Evolutionary conservation across 768 basidiomycete species (phyloP).

Genomic region (Crassisporium funariophilum): DNA sequence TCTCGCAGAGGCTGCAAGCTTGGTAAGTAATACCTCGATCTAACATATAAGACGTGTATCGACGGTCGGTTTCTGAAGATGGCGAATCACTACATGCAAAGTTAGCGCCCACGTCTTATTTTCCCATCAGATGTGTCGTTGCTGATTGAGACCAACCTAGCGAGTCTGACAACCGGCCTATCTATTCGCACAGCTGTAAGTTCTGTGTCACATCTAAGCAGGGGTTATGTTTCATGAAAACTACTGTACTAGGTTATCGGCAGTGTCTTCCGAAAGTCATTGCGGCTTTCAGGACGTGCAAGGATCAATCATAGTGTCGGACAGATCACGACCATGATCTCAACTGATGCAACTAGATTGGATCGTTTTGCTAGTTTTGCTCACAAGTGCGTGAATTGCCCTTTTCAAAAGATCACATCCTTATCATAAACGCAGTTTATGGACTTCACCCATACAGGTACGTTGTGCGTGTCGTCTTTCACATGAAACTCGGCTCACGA

Average conservation of each 20-base stretch:
- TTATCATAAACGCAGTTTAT: constrained; percentile 41
- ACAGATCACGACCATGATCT: constrained; percentile 71
- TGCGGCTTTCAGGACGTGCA: constrained; percentile 64
- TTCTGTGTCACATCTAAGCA: neutral
- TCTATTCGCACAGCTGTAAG: constrained; percentile 49
- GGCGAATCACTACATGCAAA: constrained; percentile 49
- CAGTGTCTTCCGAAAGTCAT: constrained; percentile 63
- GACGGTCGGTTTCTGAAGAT: constrained; percentile 25
- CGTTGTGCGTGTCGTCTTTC: neutral
- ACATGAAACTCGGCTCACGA: neutral
- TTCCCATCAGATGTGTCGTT: neutral
- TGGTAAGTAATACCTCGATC: constrained; percentile 28
- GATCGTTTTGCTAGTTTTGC: constrained; percentile 50
- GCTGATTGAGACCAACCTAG: constrained; percentile 21
- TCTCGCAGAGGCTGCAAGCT: constrained; percentile 40
- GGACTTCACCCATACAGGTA: constrained; percentile 64
- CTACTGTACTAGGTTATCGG: constrained; percentile 38
- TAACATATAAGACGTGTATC: neutral
- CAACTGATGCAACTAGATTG: constrained; percentile 60
- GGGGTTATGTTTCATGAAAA: neutral
- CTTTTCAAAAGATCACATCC: neutral
- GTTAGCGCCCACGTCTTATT: constrained; percentile 24
- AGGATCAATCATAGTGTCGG: constrained; percentile 62
- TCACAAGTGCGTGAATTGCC: constrained; percentile 37
- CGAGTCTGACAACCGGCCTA: constrained; percentile 48